These are phyloP conservation scores for Penicillium sclerotiorum DNA, from an alignment of 2,329 filamentous ascomycete genomes.

Conservation along the genomic window DNA sequence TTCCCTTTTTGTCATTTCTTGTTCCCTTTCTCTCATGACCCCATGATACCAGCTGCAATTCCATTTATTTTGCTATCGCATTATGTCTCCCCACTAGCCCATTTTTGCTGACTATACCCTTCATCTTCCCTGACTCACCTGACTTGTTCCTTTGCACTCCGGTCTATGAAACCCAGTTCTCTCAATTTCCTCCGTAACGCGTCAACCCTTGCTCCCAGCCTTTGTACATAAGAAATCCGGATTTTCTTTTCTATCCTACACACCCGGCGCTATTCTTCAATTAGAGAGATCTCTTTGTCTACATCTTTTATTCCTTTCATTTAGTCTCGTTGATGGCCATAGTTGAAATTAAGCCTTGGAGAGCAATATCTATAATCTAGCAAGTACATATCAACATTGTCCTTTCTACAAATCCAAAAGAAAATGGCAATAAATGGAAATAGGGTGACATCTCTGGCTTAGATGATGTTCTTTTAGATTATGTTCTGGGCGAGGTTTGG, in stretches of 20 bases:
- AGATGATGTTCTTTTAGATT: too few relatives aligned
- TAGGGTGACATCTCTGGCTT: too few relatives aligned
- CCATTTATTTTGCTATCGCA: slow-evolving; percentile 12
- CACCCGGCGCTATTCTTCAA: not conserved
- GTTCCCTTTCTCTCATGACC: slow-evolving; percentile 13
- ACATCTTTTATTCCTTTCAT: too few relatives aligned
- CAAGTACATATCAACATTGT: too few relatives aligned
- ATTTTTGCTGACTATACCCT: slow-evolving; percentile 19
- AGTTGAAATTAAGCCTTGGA: too few relatives aligned
- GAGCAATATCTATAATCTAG: too few relatives aligned
- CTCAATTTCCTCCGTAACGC: slow-evolving; percentile 2
- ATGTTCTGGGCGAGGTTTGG: too few relatives aligned
- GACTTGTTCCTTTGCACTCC: not conserved
- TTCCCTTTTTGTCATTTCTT: not conserved
- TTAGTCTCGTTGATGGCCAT: too few relatives aligned
- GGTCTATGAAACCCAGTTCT: slow-evolving; percentile 3
- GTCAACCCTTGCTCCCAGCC: not conserved
- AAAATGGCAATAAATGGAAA: too few relatives aligned
- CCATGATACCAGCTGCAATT: slow-evolving; percentile 18
- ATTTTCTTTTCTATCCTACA: not conserved
- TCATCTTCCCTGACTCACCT: slow-evolving; percentile 8
- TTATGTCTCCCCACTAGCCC: slow-evolving; percentile 2
- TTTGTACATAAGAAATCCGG: slow-evolving; percentile 11
- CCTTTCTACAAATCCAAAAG: too few relatives aligned
- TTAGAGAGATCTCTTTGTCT: not conserved